These are phyloP conservation scores for Trichoderma gracile DNA, from an alignment of 2,329 filamentous ascomycete genomes.

Conservation along the genomic window DNA sequence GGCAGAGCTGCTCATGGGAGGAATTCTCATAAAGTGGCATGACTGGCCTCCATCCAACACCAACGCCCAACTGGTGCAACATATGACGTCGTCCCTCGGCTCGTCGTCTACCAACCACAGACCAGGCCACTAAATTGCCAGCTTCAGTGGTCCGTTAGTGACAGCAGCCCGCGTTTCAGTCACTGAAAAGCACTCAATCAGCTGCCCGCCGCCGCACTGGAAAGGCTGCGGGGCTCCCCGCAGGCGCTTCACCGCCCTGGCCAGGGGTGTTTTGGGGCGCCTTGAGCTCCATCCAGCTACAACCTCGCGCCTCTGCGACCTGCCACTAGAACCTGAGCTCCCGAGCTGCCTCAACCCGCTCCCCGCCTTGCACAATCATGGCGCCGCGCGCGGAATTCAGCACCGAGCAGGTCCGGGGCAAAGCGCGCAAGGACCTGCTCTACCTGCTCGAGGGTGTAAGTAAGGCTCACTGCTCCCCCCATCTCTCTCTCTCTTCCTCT, in stretches of 20 bases:
- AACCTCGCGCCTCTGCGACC: slow-evolving; percentile 4
- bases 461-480: slow-evolving; percentile 42
- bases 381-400: slow-evolving; percentile 71
- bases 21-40: slow-evolving; percentile 13
- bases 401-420: slow-evolving; percentile 73
- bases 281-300: too few species aligned
- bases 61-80: not conserved
- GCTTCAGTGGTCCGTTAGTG: not conserved
- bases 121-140: not conserved
- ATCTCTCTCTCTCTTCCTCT: not conserved
- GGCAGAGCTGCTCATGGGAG: not conserved
- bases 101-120: not conserved
- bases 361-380: slow-evolving; percentile 50
- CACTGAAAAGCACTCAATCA: not conserved
- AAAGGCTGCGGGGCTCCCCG: slow-evolving; percentile 6
- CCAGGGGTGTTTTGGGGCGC: not conserved
- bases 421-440: slow-evolving; percentile 84
- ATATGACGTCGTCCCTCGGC: slow-evolving; percentile 19
- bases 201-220: not conserved
- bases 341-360: slow-evolving; percentile 26
- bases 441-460: slow-evolving; percentile 93
- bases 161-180: not conserved
- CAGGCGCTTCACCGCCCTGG: slow-evolving; percentile 12
- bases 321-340: slow-evolving; percentile 8
- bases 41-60: not conserved